These are phyloP conservation scores for Trichoderma gamsii DNA, from an alignment of 495 filamentous ascomycete genomes.

Conservation along the genomic window DNA sequence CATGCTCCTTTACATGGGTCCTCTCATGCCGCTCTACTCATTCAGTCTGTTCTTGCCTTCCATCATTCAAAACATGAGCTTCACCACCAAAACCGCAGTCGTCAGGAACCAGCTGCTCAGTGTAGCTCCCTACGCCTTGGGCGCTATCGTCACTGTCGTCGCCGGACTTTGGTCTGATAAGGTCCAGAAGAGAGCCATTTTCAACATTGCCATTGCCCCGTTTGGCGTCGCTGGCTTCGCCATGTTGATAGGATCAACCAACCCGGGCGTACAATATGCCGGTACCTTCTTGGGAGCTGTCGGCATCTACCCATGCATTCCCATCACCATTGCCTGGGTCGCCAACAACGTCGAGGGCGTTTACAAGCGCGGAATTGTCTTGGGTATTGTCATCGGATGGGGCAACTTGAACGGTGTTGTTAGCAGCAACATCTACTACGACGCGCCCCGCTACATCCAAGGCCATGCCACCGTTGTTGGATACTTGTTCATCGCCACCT, in stretches of 20 bases:
- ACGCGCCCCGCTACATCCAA: slow-evolving; percentile 38
- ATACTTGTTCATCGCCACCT: slow-evolving; percentile 44
- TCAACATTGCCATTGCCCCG: slow-evolving; percentile 67
- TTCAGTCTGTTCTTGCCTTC: slow-evolving; percentile 87
- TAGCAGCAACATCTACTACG: slow-evolving; percentile 60
- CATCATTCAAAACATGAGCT: slow-evolving; percentile 74
- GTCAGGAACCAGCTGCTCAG: slow-evolving; percentile 73
- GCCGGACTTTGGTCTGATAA: slow-evolving; percentile 77
- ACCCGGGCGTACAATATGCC: slow-evolving; percentile 66
- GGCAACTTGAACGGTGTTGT: slow-evolving; percentile 89
- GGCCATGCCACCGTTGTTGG: slow-evolving; percentile 45
- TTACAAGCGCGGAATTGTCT: slow-evolving; percentile 81
- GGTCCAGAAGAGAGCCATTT: slow-evolving; percentile 69
- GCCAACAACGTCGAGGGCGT: slow-evolving; percentile 89
- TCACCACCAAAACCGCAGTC: slow-evolving; percentile 37
- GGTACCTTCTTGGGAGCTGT: slow-evolving; percentile 80
- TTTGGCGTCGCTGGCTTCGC: slow-evolving; percentile 72
- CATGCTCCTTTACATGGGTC: slow-evolving; percentile 75
- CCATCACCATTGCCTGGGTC: slow-evolving; percentile 88
- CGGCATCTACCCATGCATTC: slow-evolving; percentile 85
- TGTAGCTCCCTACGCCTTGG: slow-evolving; percentile 84
- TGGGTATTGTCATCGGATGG: slow-evolving; percentile 88
- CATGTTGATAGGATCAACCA: slow-evolving; percentile 62
- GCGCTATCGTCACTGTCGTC: slow-evolving; percentile 66
- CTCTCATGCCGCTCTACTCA: slow-evolving; percentile 70